Base-by-base conservation (phyloP, 139 green algal genomes). In the Tetraselmis chui region DNA sequence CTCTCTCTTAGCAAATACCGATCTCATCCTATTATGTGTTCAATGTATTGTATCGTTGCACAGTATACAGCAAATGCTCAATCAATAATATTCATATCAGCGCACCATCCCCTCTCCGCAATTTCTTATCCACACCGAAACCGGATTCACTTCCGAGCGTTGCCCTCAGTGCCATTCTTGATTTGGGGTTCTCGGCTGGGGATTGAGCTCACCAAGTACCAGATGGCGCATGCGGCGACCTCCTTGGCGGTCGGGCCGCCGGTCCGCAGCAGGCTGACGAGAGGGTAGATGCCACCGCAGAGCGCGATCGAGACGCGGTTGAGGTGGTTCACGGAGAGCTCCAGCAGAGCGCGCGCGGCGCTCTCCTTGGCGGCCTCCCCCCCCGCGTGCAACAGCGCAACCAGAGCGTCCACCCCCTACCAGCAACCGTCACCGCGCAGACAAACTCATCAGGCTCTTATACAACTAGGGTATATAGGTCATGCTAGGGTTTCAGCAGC, bases 221-320 rank as follows among this genome's bases (percentile, higher is more conserved):
- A 76, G 28, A 84, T 32, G 5, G 81, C 81, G 29, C 79, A 67
- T 2, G 81, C 81, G 11, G 81, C 81, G 28, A 81, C 80, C 81
- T 84, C 80, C 81, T 84, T 84, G 74, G 25, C 80, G 2, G 81
- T 31, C 79, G 80, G 75, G 30, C 80, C 80, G 27, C 31, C 81
- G 27, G 80, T 76, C 5, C 59, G 67, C 25, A 84, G 81, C 31
- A 84, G 76, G 5, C 74, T 32, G 28, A 84, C 80, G 29, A 84
- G 75, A 26, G 79, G 28, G 24, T 75, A 76, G 74, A 84, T 84
- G 29, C 81, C 81, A 22, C 31, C n/a, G 24, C 31, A 32, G 2
- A 59, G 30, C 23, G 81, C 81, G 29, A 84, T 81, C 5, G 28
- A n/a, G 5, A 28, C 74, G 27, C 80, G 78, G 28, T 84, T 84